phyloP scores from a whole-genome alignment of 1,139 yeast species.

The Taiozyma sp. region DNA sequence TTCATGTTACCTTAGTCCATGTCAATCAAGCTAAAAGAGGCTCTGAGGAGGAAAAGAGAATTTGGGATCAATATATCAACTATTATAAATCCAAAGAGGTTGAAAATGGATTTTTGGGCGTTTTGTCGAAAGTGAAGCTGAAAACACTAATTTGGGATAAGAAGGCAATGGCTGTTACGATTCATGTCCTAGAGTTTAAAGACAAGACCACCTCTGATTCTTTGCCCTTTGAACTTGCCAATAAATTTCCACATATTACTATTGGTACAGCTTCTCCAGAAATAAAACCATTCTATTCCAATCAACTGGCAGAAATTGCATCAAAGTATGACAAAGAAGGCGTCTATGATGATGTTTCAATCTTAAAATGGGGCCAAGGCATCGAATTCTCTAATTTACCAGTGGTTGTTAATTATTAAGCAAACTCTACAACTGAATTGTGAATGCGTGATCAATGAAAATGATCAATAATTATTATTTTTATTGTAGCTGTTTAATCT shows the following conservation, averaged over 20 bases:
- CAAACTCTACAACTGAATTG: background rate
- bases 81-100: slow-evolving; percentile 9
- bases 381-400: slow-evolving; percentile 8
- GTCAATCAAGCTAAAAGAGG: slow-evolving; percentile 28
- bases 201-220: slow-evolving; percentile 23
- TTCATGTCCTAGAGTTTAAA: slow-evolving; percentile 32
- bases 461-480: background rate
- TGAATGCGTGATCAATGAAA: background rate
- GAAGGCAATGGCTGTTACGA: slow-evolving; percentile 54
- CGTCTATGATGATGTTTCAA: slow-evolving; percentile 10
- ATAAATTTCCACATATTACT: slow-evolving; percentile 66
- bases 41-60: slow-evolving; percentile 22
- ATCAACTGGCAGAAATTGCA: slow-evolving; percentile 31
- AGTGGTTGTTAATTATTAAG: slow-evolving; percentile 14
- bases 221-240: slow-evolving; percentile 33
- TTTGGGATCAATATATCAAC: slow-evolving; percentile 29
- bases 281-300: slow-evolving; percentile 49
- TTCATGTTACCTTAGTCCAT: slow-evolving; percentile 83
- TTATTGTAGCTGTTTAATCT: background rate
- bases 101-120: slow-evolving; percentile 9
- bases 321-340: slow-evolving; percentile 13
- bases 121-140: slow-evolving; percentile 37
- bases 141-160: slow-evolving; percentile 46
- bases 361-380: slow-evolving; percentile 19
- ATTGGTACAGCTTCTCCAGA: slow-evolving; percentile 53